Percentiles rank a stretch among this genome's conserved stretches.
phyloP scores from a whole-genome alignment of 257 asterid genomes.

The Fraxinus anomala region DNA sequence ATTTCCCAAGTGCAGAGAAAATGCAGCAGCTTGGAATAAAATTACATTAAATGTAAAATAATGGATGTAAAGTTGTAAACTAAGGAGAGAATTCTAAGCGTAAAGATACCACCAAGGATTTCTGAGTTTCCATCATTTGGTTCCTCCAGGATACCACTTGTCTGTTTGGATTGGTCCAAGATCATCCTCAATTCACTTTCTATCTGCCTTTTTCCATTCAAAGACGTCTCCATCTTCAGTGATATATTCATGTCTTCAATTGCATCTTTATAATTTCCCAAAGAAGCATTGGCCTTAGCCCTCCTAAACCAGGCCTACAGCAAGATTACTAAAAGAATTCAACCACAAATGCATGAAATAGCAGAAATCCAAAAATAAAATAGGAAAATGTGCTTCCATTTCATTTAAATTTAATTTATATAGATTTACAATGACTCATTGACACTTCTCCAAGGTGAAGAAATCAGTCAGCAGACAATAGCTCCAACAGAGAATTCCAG shows the following conservation, averaged over 20 bases:
- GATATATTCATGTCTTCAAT: conserved; percentile 63
- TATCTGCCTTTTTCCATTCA: conserved; percentile 74
- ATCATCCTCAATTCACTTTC: conserved; percentile 54
- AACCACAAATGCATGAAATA: conserved; percentile 13
- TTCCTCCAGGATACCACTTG: conserved; percentile 34
- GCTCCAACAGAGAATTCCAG: background rate
- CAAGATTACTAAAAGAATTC: conserved; percentile 24
- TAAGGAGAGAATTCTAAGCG: background rate
- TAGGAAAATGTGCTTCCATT: background rate
- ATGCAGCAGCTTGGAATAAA: conserved; percentile 15
- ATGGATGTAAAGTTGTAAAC: conserved; percentile 17
- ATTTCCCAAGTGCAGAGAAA: conserved; percentile 3
- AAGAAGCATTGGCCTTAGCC: conserved; percentile 75
- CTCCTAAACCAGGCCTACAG: conserved; percentile 92
- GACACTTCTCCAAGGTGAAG: background rate
- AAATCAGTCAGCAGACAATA: background rate
- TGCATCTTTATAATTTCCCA: conserved; percentile 70
- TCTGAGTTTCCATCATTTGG: conserved; percentile 43
- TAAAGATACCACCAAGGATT: conserved; percentile 24
- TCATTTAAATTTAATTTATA: background rate
- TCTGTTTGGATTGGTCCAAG: conserved; percentile 35
- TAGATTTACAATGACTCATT: conserved; percentile 5
- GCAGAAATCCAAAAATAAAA: background rate
- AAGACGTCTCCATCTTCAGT: conserved; percentile 59
- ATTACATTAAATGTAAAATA: conserved; percentile 1